These are phyloP conservation scores for Fabrea salina DNA, from an alignment of 169 alveolate species.

Conservation along the genomic window DNA sequence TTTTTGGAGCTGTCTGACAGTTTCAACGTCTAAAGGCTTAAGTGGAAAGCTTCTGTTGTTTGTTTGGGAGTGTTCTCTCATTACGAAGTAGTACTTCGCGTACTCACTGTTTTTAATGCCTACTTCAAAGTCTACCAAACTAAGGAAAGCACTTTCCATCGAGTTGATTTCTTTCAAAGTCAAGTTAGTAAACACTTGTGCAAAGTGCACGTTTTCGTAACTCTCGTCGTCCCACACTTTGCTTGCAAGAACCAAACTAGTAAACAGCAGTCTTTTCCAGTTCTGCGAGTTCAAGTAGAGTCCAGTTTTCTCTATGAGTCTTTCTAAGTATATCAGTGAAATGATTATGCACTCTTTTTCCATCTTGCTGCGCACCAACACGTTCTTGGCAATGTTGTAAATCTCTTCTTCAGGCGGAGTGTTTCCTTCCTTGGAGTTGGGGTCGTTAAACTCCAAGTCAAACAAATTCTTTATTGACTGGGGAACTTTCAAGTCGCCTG, in stretches of 20 bases:
- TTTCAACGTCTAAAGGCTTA: conserved; percentile 45
- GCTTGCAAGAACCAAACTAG: conserved; percentile 70
- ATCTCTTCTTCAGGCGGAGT: conserved; percentile 65
- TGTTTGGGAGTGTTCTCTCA: conserved; percentile 53
- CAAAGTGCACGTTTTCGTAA: conserved; percentile 83
- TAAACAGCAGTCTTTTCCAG: conserved; percentile 77
- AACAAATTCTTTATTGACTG: neutral
- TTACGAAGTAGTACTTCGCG: conserved; percentile 79
- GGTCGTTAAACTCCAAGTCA: conserved; percentile 15
- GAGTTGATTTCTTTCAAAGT: conserved; percentile 70
- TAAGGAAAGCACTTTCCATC: conserved; percentile 74
- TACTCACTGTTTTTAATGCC: conserved; percentile 78
- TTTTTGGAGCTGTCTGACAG: conserved; percentile 40
- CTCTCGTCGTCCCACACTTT: conserved; percentile 88
- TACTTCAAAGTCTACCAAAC: conserved; percentile 66
- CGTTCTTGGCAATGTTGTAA: conserved; percentile 77
- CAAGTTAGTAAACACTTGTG: conserved; percentile 76
- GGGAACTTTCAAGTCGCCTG: neutral
- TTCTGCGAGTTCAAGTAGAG: conserved; percentile 58
- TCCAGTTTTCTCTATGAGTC: conserved; percentile 69
- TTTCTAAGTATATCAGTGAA: conserved; percentile 79
- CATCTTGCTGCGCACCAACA: conserved; percentile 74
- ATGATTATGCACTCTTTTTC: conserved; percentile 83
- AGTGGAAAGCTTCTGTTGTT: conserved; percentile 48
- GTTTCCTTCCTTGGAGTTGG: neutral